phyloP scores from a whole-genome alignment of 176 grass and related monocot genomes.

The Ensete ventricosum region DNA sequence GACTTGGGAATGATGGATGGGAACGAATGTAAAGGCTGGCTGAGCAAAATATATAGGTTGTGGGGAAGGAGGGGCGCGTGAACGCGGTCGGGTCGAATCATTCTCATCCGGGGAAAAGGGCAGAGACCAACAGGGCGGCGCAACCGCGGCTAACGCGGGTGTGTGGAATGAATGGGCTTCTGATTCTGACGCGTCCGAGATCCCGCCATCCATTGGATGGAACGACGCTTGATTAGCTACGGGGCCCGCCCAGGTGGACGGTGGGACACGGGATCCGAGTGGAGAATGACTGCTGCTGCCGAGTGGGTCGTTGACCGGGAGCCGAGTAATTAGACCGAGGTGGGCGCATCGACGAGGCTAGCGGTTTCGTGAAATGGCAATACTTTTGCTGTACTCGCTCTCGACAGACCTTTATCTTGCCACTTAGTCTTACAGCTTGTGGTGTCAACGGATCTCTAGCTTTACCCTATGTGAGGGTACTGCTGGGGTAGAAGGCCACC shows the following conservation, averaged over 20 bases:
- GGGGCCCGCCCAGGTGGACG: background rate
- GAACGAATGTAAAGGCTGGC: background rate
- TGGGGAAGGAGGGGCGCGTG: constrained; percentile 7
- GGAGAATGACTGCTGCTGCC: background rate
- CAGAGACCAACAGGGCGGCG: constrained; percentile 1
- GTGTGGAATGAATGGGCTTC: constrained; percentile 27
- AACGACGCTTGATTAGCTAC: too few species aligned
- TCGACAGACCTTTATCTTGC: too few species aligned
- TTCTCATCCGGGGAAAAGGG: constrained; percentile 11
- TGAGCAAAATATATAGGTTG: constrained; percentile 9
- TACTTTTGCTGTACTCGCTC: too few species aligned
- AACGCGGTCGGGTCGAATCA: background rate
- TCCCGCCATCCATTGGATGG: background rate
- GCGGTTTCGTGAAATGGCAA: too few species aligned
- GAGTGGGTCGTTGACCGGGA: background rate
- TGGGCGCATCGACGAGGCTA: background rate
- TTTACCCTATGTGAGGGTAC: too few species aligned
- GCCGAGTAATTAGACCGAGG: background rate
- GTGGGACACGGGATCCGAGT: background rate
- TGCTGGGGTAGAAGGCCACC: too few species aligned
- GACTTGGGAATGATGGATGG: constrained; percentile 7
- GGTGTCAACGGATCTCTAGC: too few species aligned
- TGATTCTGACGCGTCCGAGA: background rate
- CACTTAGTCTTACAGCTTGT: too few species aligned
- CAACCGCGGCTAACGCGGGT: constrained; percentile 65